Conservation (phyloP, 1,284 basidiomycete genomes). For the Heterobasidion annosum region DNA sequence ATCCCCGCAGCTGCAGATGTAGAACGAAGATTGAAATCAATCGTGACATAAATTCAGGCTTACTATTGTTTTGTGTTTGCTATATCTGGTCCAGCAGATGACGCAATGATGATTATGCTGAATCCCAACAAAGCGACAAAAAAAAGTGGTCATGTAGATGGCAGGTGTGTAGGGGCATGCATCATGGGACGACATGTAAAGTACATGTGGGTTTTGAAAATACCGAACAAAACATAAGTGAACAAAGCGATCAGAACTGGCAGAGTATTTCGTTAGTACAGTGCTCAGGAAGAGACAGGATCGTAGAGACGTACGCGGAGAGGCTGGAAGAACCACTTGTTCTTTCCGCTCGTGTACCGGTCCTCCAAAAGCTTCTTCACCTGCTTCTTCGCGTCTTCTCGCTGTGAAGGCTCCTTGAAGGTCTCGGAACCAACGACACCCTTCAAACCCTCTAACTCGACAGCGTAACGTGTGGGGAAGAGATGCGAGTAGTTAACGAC, state of each 20-base stretch:
- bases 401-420: conserved; percentile 92
- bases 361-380: conserved; percentile 96
- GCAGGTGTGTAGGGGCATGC: conserved; percentile 6
- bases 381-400: conserved; percentile 90
- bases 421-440: conserved; percentile 76
- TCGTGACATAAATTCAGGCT: background rate
- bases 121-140: background rate
- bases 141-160: background rate
- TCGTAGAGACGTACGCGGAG: conserved; percentile 50
- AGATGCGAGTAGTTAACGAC: conserved; percentile 94
- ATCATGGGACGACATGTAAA: conserved; percentile 10
- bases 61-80: background rate
- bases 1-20: conserved; percentile 24
- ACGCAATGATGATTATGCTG: background rate
- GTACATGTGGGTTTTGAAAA: conserved; percentile 13
- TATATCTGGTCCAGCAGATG: too few species aligned
- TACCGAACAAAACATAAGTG: background rate
- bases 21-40: conserved; percentile 3
- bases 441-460: conserved; percentile 92
- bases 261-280: background rate
- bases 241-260: conserved; percentile 11
- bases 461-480: conserved; percentile 94
- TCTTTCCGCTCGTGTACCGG: conserved; percentile 84
- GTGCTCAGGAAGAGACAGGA: background rate
- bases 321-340: conserved; percentile 90